Conservation (phyloP, 352 stramenopile genomes). For the Pythium sukuiense region DNA sequence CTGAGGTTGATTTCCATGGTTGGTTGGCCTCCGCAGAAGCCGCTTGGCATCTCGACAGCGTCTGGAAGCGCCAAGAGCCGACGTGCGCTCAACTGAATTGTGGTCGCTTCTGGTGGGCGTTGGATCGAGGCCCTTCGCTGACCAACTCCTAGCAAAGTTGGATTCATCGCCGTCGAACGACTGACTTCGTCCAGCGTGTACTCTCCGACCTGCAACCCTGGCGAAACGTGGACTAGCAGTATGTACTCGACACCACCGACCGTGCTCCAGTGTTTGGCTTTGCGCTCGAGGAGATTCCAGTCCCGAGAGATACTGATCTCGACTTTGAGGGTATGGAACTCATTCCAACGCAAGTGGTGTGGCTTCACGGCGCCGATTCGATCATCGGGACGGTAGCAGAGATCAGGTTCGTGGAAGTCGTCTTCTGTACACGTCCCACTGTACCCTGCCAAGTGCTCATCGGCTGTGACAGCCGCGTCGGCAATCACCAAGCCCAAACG, state of each 20-base stretch:
- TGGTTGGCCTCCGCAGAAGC: too few species aligned
- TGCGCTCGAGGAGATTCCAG: neutral
- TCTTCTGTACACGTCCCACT: neutral
- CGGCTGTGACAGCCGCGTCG: too few species aligned
- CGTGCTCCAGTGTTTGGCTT: neutral
- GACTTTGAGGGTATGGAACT: neutral
- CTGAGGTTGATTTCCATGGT: neutral
- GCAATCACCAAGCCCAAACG: neutral
- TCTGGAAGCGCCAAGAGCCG: neutral
- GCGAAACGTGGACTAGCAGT: neutral
- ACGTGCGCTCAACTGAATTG: neutral
- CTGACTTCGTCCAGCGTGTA: neutral
- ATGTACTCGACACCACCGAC: neutral
- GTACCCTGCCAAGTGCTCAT: neutral
- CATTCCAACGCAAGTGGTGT: neutral
- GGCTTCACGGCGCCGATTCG: too few species aligned
- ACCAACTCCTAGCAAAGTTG: too few species aligned
- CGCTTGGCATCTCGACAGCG: too few species aligned
- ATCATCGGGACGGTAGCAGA: neutral
- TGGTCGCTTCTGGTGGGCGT: neutral
- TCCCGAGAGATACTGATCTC: neutral
- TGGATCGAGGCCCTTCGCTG: too few species aligned
- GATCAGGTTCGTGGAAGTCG: neutral
- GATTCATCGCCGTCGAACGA: neutral
- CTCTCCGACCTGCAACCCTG: neutral